A percentile compares a stretch with the other conserved stretches of the same genome.
Conservation (phyloP, 2,329 filamentous ascomycete species). For the Paramyrothecium roridum region DNA sequence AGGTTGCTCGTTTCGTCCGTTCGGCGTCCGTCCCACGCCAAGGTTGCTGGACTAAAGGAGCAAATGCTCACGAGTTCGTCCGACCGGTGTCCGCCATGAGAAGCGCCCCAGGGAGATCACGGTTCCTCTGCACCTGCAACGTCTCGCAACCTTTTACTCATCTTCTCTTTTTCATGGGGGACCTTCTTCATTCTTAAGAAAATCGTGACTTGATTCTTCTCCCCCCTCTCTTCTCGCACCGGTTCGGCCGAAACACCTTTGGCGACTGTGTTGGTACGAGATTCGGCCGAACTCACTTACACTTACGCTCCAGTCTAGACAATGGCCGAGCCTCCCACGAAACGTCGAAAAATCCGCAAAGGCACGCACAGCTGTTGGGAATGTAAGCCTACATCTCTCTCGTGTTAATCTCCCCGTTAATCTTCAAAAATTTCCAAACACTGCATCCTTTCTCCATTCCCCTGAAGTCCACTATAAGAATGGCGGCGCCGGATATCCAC, state of each 20-base stretch:
- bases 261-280: neutral
- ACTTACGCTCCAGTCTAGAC: neutral
- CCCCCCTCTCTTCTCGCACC: constrained; percentile 13
- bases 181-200: too few relatives aligned
- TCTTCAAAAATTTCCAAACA: too few relatives aligned
- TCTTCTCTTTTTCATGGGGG: too few relatives aligned
- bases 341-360: constrained; percentile 43
- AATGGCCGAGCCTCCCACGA: constrained; percentile 15
- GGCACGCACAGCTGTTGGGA: constrained; percentile 60
- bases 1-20: neutral
- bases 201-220: neutral
- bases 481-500: too few relatives aligned
- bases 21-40: neutral
- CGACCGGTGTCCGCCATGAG: too few relatives aligned
- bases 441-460: neutral
- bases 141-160: too few relatives aligned
- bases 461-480: neutral
- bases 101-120: too few relatives aligned
- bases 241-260: constrained; percentile 16
- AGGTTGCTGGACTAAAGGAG: too few relatives aligned
- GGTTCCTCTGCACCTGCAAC: too few relatives aligned
- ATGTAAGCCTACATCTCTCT: constrained; percentile 36
- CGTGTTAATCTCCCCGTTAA: too few relatives aligned
- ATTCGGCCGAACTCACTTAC: neutral
- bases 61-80: too few relatives aligned